A percentile compares a stretch with the other conserved stretches of the same genome.
phyloP scores from a whole-genome alignment of 306 rosid species.

The Rosa persica region DNA sequence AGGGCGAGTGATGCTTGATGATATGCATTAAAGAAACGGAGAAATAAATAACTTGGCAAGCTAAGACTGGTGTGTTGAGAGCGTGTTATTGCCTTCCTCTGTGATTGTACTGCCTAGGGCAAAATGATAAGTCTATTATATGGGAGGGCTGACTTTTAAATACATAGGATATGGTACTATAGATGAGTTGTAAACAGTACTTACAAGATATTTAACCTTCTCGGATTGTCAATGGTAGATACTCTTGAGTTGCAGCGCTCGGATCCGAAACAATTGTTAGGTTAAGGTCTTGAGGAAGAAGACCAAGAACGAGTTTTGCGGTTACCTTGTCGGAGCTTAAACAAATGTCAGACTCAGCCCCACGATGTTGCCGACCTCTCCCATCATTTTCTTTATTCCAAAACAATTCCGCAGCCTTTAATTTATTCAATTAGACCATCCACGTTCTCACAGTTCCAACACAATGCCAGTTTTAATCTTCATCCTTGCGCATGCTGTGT shows the following conservation, averaged over 20 bases:
- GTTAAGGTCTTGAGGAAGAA: slow-evolving; percentile 19
- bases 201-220: background rate
- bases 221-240: background rate
- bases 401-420: slow-evolving; percentile 29
- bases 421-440: slow-evolving; percentile 42
- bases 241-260: background rate
- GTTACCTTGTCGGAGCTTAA: slow-evolving; percentile 52
- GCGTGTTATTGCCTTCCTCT: background rate
- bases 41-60: background rate
- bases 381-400: slow-evolving; percentile 30
- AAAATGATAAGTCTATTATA: background rate
- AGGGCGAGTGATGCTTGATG: background rate
- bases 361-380: slow-evolving; percentile 69
- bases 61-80: background rate
- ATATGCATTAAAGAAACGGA: background rate
- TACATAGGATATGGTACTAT: slow-evolving; percentile 5
- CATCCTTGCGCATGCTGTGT: background rate
- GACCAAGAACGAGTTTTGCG: slow-evolving; percentile 54
- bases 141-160: background rate
- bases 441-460: slow-evolving; percentile 57
- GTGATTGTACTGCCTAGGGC: background rate
- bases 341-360: slow-evolving; percentile 47
- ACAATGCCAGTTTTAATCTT: slow-evolving; percentile 35
- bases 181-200: slow-evolving; percentile 8
- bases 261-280: slow-evolving; percentile 17